phyloP scores from a whole-genome alignment of 129 eudicot species.

The Pulicaria dysenterica region DNA sequence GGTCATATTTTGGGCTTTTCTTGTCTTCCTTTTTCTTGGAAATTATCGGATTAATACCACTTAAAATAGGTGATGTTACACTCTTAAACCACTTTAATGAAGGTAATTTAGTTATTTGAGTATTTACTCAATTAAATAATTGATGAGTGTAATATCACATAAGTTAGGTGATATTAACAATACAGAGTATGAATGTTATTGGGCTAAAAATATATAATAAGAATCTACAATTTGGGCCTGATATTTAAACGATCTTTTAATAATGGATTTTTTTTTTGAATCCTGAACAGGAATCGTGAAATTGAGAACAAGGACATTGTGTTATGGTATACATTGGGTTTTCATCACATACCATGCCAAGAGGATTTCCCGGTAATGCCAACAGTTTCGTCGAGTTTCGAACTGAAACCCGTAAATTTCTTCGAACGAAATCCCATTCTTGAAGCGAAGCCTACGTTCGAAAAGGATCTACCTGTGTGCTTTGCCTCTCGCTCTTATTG shows the following conservation, averaged over 20 bases:
- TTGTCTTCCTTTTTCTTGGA: too few relatives aligned
- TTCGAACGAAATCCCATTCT: constrained; percentile 56
- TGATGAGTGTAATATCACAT: too few relatives aligned
- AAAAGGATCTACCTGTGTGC: constrained; percentile 37
- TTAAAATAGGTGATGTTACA: too few relatives aligned
- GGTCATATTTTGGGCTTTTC: too few relatives aligned
- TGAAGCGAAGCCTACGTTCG: constrained; percentile 33
- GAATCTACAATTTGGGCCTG: too few relatives aligned
- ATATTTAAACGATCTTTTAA: not conserved
- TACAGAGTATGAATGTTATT: too few relatives aligned
- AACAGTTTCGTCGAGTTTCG: constrained; percentile 62
- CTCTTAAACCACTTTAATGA: too few relatives aligned
- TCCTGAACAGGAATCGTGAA: constrained; percentile 45
- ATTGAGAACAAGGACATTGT: constrained; percentile 66
- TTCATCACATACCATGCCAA: constrained; percentile 71
- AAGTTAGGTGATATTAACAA: too few relatives aligned
- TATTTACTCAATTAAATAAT: too few relatives aligned
- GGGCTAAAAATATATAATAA: too few relatives aligned
- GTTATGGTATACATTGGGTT: constrained; percentile 65
- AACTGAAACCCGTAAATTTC: constrained; percentile 65
- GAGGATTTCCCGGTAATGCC: constrained; percentile 71
- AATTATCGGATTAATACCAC: too few relatives aligned
- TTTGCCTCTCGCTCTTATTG: constrained; percentile 28
- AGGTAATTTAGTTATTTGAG: too few relatives aligned
- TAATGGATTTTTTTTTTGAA: not conserved